Conservation (phyloP, 768 basidiomycete species). For the Boletus vinaceobasis region DNA sequence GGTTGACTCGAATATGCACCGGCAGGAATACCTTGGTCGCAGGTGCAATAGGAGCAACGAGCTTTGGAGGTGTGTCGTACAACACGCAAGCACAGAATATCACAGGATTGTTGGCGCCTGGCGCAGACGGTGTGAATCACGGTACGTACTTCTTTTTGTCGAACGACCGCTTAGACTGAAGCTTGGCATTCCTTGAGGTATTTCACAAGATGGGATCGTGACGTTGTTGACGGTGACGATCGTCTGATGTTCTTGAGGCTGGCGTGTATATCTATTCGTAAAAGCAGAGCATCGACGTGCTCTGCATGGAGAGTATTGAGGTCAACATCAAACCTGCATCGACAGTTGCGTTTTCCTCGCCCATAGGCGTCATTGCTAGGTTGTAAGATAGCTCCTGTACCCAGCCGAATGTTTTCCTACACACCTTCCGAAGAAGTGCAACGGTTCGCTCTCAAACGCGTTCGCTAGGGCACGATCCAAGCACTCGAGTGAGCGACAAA, state of each 20-base stretch:
- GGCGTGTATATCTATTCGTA: not conserved
- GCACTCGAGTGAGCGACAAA: no score
- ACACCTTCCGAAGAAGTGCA: no score
- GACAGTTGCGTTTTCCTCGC: no score
- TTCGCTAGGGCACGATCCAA: no score
- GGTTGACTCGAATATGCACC: not conserved
- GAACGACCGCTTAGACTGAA: not conserved
- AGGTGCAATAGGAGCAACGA: slow-evolving; percentile 36
- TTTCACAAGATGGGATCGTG: slow-evolving; percentile 57
- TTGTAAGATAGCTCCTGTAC: no score
- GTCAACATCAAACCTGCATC: no score
- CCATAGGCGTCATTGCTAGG: no score
- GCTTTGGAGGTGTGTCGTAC: slow-evolving; percentile 46
- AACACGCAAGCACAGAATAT: slow-evolving; percentile 43
- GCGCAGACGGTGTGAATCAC: slow-evolving; percentile 50
- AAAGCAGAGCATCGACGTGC: no score
- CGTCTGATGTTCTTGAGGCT: slow-evolving; percentile 13
- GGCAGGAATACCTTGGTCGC: slow-evolving; percentile 39
- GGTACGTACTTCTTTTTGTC: slow-evolving; percentile 29
- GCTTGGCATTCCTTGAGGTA: slow-evolving; percentile 21
- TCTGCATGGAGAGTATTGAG: no score
- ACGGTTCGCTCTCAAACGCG: no score
- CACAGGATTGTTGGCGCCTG: slow-evolving; percentile 52
- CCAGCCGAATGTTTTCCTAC: no score
- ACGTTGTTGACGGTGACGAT: slow-evolving; percentile 54